Base-by-base conservation (phyloP, 2,329 filamentous ascomycete genomes). In the Calonectria fujianensis region DNA sequence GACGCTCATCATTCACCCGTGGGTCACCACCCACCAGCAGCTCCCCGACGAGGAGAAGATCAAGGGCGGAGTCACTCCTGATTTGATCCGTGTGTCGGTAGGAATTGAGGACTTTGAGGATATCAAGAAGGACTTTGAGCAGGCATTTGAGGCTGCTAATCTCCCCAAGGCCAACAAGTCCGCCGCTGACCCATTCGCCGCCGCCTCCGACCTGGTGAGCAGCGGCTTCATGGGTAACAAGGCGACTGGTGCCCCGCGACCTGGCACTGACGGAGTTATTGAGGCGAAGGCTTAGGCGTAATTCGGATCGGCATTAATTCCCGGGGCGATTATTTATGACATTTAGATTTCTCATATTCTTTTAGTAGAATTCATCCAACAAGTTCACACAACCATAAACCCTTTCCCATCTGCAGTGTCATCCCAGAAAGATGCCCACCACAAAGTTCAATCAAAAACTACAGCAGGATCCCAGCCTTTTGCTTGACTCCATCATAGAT, bases 1-100 rank as follows among this genome's bases (percentile, higher is more conserved):
- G 86, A 94, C 93, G 14, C 87, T 94, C 69, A 92, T 93, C 29
- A 94, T 94, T 74, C 93, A 94, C 81, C 93, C 93, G 2, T 94
- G 92, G 91, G 91, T 91, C 13, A 94, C 93, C 1, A 95, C 93
- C 20, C 93, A 95, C 80, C 91, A 94, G 85, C 93, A 94, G 83
- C 87, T 94, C 73, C 89, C 86, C 27, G 92, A 94, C 14, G 89
- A 94, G 78, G 93, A 94, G 85, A 92, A 90, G 82, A 84, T 88
- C 57, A 90, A 88, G 80, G 92, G 90, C 27, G 93, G 93, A 79
- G 92, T 94, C 27, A 94, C 92, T 84, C 76, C 77, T 3, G 79
- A 79, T 31, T 61, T 82, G 8, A 81, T 82, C 67, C 75, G 79
- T 16, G 67, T 82, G 8, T 82, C 78, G 10, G 78, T 82, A 0